A percentile compares a stretch with the other conserved stretches of the same genome.
phyloP scores from a whole-genome alignment of 2,329 filamentous ascomycete species.

The Monilinia polystroma region DNA sequence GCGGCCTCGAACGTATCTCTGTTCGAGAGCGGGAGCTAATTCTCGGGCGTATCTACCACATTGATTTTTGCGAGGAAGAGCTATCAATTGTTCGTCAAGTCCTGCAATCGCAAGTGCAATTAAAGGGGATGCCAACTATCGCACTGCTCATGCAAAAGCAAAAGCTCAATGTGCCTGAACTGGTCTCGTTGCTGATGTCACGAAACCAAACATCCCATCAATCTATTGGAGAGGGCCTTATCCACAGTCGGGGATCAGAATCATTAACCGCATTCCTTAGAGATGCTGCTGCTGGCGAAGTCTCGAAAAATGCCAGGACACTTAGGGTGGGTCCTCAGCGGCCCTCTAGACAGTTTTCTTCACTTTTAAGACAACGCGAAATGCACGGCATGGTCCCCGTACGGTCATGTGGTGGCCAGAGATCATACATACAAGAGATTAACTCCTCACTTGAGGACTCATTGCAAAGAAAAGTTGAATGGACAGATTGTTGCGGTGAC shows the following conservation, averaged over 20 bases:
- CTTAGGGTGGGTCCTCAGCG: constrained; percentile 14
- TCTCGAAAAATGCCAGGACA: constrained; percentile 16
- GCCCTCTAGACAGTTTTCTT: constrained; percentile 17
- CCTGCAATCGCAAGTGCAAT: constrained; percentile 8
- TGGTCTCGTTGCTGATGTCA: constrained; percentile 9
- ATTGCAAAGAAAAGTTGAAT: constrained; percentile 52
- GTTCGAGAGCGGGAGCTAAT: constrained; percentile 11
- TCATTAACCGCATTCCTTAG: constrained; percentile 28
- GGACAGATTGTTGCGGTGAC: constrained; percentile 62
- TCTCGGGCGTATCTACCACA: constrained; percentile 22
- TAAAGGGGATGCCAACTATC: constrained; percentile 11
- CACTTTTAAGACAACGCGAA: constrained; percentile 35
- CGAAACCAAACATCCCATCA: background rate
- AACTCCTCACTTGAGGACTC: constrained; percentile 48
- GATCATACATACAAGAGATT: constrained; percentile 30
- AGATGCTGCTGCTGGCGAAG: constrained; percentile 27
- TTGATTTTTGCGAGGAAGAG: constrained; percentile 31
- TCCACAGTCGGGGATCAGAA: constrained; percentile 52
- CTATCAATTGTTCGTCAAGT: constrained; percentile 8
- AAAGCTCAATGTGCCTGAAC: constrained; percentile 17
- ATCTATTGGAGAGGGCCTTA: constrained; percentile 51
- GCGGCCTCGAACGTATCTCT: constrained; percentile 22
- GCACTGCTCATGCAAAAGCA: constrained; percentile 11
- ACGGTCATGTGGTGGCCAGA: constrained; percentile 26
- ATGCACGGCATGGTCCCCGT: constrained; percentile 29